Conservation (phyloP, 23 red algal genomes). For the Agarophyton chilense region DNA sequence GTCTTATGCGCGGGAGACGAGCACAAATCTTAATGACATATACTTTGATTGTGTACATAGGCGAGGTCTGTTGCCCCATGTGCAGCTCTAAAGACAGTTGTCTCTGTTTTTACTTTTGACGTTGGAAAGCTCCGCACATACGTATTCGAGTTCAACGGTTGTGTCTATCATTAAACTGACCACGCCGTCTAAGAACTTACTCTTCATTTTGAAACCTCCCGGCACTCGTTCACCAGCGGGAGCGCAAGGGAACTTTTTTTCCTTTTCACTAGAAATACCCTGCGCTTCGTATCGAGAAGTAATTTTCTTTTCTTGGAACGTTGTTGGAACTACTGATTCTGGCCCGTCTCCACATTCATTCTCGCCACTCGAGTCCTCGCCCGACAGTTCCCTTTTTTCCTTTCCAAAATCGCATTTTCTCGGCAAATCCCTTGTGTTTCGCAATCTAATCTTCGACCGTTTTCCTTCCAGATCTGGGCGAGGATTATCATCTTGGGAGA, state of each 20-base stretch:
- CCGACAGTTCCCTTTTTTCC: background rate
- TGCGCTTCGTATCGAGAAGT: background rate
- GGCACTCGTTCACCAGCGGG: too few relatives aligned
- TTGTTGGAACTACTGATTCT: background rate
- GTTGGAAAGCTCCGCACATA: background rate
- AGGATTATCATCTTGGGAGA: too few relatives aligned
- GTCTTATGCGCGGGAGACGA: background rate
- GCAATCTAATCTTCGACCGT: too few relatives aligned
- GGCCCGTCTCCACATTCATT: background rate
- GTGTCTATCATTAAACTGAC: conserved; percentile 36
- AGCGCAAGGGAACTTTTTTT: background rate
- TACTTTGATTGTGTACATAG: conserved; percentile 9
- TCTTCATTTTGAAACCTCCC: background rate
- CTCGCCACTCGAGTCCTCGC: background rate
- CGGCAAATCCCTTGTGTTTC: too few relatives aligned
- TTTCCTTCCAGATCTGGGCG: too few relatives aligned
- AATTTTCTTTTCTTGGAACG: background rate
- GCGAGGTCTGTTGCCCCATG: background rate
- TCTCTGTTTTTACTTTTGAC: background rate
- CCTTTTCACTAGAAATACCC: background rate
- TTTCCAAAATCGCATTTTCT: background rate
- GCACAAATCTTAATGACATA: background rate
- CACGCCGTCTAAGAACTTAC: background rate
- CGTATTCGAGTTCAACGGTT: conserved; percentile 27
- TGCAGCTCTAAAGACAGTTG: background rate